A percentile compares a stretch with the other conserved stretches of the same genome.
phyloP scores from a whole-genome alignment of 2,329 filamentous ascomycete species.

The Cucurbitaria berberidis region DNA sequence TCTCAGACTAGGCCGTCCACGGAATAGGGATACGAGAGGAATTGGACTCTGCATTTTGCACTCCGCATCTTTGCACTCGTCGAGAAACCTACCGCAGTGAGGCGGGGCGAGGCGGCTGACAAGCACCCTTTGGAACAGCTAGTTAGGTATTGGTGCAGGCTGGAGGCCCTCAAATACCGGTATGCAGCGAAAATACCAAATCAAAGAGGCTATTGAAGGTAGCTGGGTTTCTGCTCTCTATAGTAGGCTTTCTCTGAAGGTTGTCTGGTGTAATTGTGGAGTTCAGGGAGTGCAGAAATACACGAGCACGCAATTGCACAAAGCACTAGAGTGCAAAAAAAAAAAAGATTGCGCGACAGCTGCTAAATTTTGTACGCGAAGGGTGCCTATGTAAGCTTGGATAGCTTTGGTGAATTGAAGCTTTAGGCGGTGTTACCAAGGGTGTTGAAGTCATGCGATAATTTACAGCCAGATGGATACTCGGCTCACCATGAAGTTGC shows the following conservation, averaged over 20 bases:
- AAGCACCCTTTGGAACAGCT: not conserved
- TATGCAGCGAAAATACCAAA: not conserved
- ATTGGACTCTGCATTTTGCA: not conserved
- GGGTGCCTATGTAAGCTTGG: not conserved
- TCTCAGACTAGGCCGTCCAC: not conserved
- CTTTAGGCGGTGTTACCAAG: not conserved
- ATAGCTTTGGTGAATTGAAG: not conserved
- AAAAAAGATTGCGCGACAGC: not conserved
- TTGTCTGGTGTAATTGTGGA: not conserved
- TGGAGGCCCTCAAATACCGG: not conserved
- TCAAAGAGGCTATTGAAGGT: not conserved
- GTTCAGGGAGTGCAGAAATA: slow-evolving; percentile 8
- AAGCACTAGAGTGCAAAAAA: not conserved
- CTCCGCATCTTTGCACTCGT: not conserved
- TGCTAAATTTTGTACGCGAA: not conserved
- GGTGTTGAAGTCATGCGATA: not conserved
- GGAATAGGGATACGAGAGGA: not conserved
- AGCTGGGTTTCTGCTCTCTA: not conserved
- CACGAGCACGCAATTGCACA: slow-evolving; percentile 14
- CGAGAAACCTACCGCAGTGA: not conserved
- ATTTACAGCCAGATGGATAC: too few species aligned
- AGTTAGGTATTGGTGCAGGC: not conserved
- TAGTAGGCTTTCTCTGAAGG: not conserved
- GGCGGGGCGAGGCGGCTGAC: not conserved
- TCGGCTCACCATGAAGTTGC: too few species aligned